phyloP scores from a whole-genome alignment of 169 alveolate species.

The Eimeria maxima region DNA sequence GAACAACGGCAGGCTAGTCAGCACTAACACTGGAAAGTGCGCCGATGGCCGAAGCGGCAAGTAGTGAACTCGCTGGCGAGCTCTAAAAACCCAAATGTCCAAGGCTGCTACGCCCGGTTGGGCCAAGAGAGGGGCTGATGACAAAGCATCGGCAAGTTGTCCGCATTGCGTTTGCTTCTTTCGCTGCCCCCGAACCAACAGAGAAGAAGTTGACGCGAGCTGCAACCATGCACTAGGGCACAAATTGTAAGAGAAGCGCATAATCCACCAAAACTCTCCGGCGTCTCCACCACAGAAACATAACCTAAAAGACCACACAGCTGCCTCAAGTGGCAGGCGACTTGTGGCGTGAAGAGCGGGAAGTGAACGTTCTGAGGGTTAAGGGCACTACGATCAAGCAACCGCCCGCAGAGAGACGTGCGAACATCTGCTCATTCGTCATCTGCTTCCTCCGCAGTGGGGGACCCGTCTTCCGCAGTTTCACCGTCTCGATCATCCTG shows the following conservation, averaged over 20 bases:
- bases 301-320: background rate
- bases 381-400: background rate
- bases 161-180: background rate
- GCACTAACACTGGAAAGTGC: background rate
- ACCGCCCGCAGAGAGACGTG: background rate
- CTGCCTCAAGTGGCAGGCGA: slow-evolving; percentile 13
- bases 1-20: background rate
- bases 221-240: background rate
- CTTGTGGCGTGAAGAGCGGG: background rate
- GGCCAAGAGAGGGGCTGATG: background rate
- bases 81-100: background rate
- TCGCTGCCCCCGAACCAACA: slow-evolving; percentile 7
- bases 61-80: background rate
- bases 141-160: background rate
- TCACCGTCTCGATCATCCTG: slow-evolving; percentile 36
- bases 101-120: background rate
- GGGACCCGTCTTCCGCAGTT: slow-evolving; percentile 56
- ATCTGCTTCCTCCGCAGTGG: slow-evolving; percentile 64
- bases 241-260: background rate
- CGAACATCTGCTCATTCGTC: slow-evolving; percentile 31
- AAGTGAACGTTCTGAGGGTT: background rate
- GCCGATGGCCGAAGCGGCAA: background rate
- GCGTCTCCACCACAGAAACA: background rate
- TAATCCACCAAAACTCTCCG: background rate
- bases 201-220: slow-evolving; percentile 19